Percentiles rank a stretch among this genome's conserved stretches.
Evolutionary conservation across 345 rosid genomes (phyloP).

Genomic region (Balakata baccata): DNA sequence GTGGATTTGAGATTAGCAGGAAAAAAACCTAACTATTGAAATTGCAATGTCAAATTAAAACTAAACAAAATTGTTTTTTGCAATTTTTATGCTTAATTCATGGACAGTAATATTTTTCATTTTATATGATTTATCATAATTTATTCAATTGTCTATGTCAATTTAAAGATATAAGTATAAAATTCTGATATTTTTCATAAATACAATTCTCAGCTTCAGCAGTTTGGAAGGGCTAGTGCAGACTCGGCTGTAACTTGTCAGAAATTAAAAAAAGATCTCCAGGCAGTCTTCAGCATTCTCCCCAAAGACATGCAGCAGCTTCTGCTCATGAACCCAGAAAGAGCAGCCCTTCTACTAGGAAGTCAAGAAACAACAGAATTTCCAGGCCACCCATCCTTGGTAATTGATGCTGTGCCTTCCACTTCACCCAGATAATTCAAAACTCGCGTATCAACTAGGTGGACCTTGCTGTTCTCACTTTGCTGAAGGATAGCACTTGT

Average conservation of each 20-base stretch:
- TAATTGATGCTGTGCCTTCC: constrained; percentile 24
- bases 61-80: too few species aligned
- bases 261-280: constrained; percentile 80
- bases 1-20: too few species aligned
- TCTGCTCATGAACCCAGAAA: constrained; percentile 79
- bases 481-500: constrained; percentile 17
- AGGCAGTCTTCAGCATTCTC: constrained; percentile 60
- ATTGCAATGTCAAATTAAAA: too few species aligned
- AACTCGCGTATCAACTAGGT: constrained; percentile 5
- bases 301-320: constrained; percentile 89
- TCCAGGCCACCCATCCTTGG: constrained; percentile 30
- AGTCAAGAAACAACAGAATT: constrained; percentile 27
- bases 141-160: too few species aligned
- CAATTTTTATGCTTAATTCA: too few species aligned
- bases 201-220: constrained; percentile 44
- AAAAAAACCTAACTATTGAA: too few species aligned
- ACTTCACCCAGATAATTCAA: constrained; percentile 23
- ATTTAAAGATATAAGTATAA: not conserved
- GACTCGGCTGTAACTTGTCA: constrained; percentile 45
- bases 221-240: constrained; percentile 40
- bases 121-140: too few species aligned
- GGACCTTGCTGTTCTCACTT: constrained; percentile 20
- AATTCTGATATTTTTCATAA: not conserved
- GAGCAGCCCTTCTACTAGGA: constrained; percentile 61
- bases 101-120: too few species aligned